Conservation (phyloP, 441 rosid genomes). For the Monsonia emarginata region DNA sequence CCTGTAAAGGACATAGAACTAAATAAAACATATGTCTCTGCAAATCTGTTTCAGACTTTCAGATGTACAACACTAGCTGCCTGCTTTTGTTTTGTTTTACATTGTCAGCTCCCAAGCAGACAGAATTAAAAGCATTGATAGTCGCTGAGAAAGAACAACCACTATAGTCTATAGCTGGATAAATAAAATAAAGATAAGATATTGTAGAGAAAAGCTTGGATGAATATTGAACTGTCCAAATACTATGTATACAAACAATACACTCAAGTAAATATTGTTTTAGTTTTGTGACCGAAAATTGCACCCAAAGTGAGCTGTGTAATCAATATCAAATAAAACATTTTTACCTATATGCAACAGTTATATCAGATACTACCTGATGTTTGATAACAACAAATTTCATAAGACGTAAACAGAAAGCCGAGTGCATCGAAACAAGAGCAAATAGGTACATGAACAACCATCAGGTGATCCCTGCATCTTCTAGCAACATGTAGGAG, state of each 20-base stretch:
- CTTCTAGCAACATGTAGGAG: not conserved
- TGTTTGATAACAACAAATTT: not conserved
- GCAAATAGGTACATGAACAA: not conserved
- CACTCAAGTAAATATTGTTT: not conserved
- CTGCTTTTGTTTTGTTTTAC: no score
- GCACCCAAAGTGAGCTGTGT: no score
- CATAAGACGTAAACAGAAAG: not conserved
- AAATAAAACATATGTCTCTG: not conserved
- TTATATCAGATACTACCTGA: not conserved
- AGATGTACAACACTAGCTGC: no score
- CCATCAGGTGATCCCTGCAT: not conserved
- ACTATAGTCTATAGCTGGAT: no score
- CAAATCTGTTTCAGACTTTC: no score
- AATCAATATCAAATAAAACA: no score
- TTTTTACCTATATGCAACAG: not conserved
- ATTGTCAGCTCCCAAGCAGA: no score
- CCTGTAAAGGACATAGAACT: constrained; percentile 30
- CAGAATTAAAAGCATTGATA: no score
- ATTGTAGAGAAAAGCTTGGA: no score
- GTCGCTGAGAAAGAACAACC: no score
- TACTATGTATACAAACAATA: not conserved
- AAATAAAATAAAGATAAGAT: no score
- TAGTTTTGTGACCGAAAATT: not conserved
- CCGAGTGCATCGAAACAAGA: not conserved
- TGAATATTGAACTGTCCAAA: not conserved